Conservation (phyloP, 225 moss, liverwort and hornwort genomes). For the Sphagnum tenellum region DNA sequence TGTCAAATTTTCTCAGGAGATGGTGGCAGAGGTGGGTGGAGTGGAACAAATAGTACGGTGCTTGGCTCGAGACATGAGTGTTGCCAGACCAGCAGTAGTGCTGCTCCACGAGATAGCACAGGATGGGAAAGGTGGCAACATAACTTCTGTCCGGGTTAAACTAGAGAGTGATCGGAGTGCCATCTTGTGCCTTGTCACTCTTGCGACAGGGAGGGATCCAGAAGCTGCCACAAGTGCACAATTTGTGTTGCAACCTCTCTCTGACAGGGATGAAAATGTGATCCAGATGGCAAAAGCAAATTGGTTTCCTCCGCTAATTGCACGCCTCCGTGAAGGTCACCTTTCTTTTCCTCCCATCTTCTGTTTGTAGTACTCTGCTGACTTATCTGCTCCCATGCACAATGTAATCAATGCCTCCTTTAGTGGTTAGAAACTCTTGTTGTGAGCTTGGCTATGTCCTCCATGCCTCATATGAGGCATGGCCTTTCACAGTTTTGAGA, state of each 20-base stretch:
- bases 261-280: conserved; percentile 7
- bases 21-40: conserved; percentile 14
- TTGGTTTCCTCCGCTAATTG: conserved; percentile 7
- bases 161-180: conserved; percentile 6
- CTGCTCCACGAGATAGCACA: conserved; percentile 16
- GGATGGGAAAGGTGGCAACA: neutral
- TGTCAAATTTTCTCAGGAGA: conserved; percentile 11
- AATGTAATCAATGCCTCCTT: too few species aligned
- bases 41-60: conserved; percentile 18
- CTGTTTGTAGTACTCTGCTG: too few species aligned
- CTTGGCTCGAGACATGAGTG: conserved; percentile 13
- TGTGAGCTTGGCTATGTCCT: too few species aligned
- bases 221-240: conserved; percentile 5
- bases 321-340: conserved; percentile 4
- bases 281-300: conserved; percentile 9
- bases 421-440: too few species aligned
- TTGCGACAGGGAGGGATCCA: neutral
- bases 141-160: neutral
- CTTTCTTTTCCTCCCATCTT: neutral
- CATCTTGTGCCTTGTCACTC: conserved; percentile 6
- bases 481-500: too few species aligned
- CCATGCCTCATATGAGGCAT: too few species aligned
- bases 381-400: too few species aligned
- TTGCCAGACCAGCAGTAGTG: conserved; percentile 14
- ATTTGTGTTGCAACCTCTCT: neutral